A percentile compares a stretch with the other conserved stretches of the same genome.
phyloP scores from a whole-genome alignment of 805 yeast species.

The Phaffomyces opuntiae region DNA sequence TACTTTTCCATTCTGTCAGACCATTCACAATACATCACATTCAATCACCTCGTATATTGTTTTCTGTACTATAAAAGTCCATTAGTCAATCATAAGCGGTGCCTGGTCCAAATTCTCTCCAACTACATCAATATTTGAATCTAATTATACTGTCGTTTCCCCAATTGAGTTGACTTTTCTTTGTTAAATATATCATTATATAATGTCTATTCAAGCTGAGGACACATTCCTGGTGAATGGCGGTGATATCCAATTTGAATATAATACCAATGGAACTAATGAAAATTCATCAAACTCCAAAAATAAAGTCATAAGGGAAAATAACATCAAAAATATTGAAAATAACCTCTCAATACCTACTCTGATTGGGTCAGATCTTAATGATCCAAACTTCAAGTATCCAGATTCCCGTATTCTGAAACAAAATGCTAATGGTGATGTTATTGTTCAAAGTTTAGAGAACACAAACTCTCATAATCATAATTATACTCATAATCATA shows the following conservation, averaged over 20 bases:
- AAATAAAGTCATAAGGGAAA: slow-evolving; percentile 4
- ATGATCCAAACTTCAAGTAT: slow-evolving; percentile 54
- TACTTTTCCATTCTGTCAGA: no score
- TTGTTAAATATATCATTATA: background rate
- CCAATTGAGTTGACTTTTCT: background rate
- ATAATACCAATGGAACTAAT: slow-evolving; percentile 4
- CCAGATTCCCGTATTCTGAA: slow-evolving; percentile 68
- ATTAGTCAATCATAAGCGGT: no score
- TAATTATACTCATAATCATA: background rate
- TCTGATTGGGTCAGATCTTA: slow-evolving; percentile 27
- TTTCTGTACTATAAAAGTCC: no score
- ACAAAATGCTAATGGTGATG: slow-evolving; percentile 69
- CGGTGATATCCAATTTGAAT: slow-evolving; percentile 27
- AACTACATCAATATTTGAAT: background rate
- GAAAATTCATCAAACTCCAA: slow-evolving; percentile 1
- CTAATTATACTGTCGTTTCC: no score
- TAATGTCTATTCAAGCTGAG: background rate
- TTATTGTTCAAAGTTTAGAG: slow-evolving; percentile 49
- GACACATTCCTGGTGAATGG: slow-evolving; percentile 21
- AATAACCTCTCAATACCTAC: slow-evolving; percentile 17
- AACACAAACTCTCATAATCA: slow-evolving; percentile 14
- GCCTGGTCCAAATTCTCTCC: no score
- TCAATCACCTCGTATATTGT: no score
- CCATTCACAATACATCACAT: no score
- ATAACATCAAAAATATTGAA: slow-evolving; percentile 28